Conservation (phyloP, 2,329 filamentous ascomycete genomes). For the Cladosporium cucumerinum region DNA sequence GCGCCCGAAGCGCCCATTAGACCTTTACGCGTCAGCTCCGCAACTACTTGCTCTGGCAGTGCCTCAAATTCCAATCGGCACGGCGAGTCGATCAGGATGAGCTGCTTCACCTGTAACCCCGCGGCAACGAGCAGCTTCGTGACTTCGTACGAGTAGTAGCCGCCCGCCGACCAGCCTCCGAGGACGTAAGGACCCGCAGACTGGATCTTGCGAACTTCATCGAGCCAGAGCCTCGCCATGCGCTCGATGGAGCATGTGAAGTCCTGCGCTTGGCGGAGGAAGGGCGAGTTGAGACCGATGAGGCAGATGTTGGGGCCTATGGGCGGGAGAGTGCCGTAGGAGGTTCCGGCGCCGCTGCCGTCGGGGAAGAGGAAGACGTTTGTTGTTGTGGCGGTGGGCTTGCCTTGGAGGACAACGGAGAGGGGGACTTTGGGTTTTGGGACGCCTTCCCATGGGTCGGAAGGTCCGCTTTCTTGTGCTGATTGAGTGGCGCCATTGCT, state of each 20-base stretch:
- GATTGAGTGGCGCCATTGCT: conserved; percentile 1
- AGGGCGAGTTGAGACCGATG: conserved; percentile 63
- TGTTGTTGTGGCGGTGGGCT: conserved; percentile 53
- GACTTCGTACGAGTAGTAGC: conserved; percentile 53
- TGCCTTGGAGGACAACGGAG: conserved; percentile 57
- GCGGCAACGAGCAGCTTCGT: conserved; percentile 46
- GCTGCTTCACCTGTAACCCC: conserved; percentile 48
- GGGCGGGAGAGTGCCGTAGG: conserved; percentile 60
- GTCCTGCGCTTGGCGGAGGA: conserved; percentile 65
- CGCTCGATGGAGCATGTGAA: conserved; percentile 64
- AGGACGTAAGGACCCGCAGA: conserved; percentile 59
- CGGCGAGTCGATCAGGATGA: conserved; percentile 53
- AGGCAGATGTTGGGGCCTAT: conserved; percentile 49
- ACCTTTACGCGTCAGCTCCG: conserved; percentile 70
- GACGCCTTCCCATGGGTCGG: conserved; percentile 31
- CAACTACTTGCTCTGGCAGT: conserved; percentile 56
- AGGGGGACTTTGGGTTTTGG: conserved; percentile 33
- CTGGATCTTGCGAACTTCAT: conserved; percentile 68
- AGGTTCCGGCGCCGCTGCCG: conserved; percentile 61
- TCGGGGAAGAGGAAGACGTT: conserved; percentile 53
- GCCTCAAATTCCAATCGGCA: conserved; percentile 51
- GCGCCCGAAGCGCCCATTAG: conserved; percentile 62
- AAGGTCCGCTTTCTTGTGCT: conserved; percentile 17
- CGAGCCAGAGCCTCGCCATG: conserved; percentile 61
- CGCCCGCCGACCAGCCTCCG: conserved; percentile 55